Conservation (phyloP, 495 filamentous ascomycete genomes). For the Neurospora sp. region DNA sequence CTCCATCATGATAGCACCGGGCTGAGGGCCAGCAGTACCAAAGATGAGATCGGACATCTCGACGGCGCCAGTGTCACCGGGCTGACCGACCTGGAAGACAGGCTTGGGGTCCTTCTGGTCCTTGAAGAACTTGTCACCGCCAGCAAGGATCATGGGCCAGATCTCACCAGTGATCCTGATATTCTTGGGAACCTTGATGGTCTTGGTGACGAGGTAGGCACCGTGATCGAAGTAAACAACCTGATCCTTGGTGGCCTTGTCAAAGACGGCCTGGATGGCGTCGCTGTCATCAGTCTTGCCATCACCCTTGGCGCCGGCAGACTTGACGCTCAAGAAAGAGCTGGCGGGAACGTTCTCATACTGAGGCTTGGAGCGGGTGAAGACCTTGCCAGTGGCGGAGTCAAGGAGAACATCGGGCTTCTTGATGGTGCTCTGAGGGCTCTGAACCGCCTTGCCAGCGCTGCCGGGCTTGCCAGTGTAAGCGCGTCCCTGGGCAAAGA, state of each 20-base stretch:
- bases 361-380: conserved; percentile 63
- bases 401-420: conserved; percentile 53
- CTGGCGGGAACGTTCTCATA: conserved; percentile 50
- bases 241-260: conserved; percentile 49
- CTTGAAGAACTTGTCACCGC: conserved; percentile 54
- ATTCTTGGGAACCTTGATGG: conserved; percentile 70
- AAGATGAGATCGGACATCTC: conserved; percentile 83
- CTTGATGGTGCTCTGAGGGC: conserved; percentile 32
- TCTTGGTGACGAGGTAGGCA: conserved; percentile 74
- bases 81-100: conserved; percentile 67
- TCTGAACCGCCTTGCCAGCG: conserved; percentile 41
- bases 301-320: conserved; percentile 70
- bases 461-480: conserved; percentile 41
- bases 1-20: conserved; percentile 81
- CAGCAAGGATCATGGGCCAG: conserved; percentile 81
- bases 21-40: conserved; percentile 63
- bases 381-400: conserved; percentile 40
- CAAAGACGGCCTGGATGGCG: conserved; percentile 60
- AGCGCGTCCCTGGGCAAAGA: conserved; percentile 65
- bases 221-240: conserved; percentile 91
- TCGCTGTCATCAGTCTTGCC: conserved; percentile 58
- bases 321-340: conserved; percentile 66
- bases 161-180: conserved; percentile 83
- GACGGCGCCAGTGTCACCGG: conserved; percentile 66
- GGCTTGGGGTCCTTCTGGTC: conserved; percentile 60